These are phyloP conservation scores for Tylopilus cervinicoccineus DNA, from an alignment of 768 basidiomycete species.

Conservation along the genomic window DNA sequence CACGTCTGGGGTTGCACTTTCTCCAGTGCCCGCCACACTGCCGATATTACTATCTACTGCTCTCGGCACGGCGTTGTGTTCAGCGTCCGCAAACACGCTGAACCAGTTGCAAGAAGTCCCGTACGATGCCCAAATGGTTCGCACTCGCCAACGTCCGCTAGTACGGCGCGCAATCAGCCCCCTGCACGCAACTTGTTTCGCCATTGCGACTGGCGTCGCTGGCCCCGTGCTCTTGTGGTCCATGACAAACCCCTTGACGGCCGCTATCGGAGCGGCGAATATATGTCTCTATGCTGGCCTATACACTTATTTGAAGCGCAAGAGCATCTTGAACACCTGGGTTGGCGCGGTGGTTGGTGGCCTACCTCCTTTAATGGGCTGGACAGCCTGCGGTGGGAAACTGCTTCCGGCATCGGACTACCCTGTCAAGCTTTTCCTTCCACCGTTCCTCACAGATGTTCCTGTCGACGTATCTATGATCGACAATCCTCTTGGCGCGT, in stretches of 20 bases:
- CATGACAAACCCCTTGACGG: constrained; percentile 85
- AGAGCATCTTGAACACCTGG: constrained; percentile 85
- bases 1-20: constrained; percentile 90
- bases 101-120: constrained; percentile 96
- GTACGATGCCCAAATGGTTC: constrained; percentile 93
- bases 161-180: constrained; percentile 83
- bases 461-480: constrained; percentile 46
- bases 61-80: constrained; percentile 84
- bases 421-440: constrained; percentile 58
- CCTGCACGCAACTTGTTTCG: constrained; percentile 81
- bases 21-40: constrained; percentile 79
- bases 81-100: constrained; percentile 89
- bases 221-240: constrained; percentile 77
- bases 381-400: constrained; percentile 89
- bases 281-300: constrained; percentile 86
- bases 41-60: constrained; percentile 86
- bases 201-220: constrained; percentile 64
- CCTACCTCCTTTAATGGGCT: constrained; percentile 95
- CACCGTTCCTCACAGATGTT: constrained; percentile 47
- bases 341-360: constrained; percentile 90
- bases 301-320: constrained; percentile 92
- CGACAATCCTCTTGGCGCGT: constrained; percentile 78
- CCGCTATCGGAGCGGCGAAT: constrained; percentile 76
- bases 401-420: constrained; percentile 62
- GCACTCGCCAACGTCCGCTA: constrained; percentile 85